Conservation (phyloP, 441 rosid species). For the Macaranga tanarius region DNA sequence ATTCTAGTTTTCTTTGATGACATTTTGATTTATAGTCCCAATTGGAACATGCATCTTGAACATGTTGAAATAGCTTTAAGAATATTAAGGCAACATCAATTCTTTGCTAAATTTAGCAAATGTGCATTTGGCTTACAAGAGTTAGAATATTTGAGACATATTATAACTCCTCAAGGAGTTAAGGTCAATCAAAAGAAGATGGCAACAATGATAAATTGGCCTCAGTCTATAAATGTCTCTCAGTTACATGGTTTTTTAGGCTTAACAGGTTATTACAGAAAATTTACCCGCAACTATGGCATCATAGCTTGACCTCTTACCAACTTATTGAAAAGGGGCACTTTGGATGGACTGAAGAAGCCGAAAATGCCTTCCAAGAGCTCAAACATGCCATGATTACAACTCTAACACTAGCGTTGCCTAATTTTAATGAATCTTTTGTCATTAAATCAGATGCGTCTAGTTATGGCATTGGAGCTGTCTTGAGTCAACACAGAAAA, state of each 20-base stretch:
- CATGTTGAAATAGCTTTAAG: neutral
- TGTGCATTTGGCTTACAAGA: neutral
- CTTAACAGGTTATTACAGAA: neutral
- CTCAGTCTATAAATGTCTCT: neutral
- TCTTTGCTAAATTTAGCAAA: neutral
- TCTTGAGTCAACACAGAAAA: too few relatives aligned
- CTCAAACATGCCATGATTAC: neutral
- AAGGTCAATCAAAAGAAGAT: neutral
- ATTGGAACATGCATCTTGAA: neutral
- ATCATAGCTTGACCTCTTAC: neutral
- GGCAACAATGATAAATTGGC: neutral
- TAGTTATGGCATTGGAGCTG: too few relatives aligned
- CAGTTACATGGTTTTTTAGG: neutral
- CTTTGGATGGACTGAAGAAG: neutral
- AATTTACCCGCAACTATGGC: neutral
- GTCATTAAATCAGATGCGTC: too few relatives aligned
- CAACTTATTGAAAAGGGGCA: neutral
- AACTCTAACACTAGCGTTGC: neutral
- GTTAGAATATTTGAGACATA: conserved; percentile 2
- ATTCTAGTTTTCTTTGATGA: too few relatives aligned
- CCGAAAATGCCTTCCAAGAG: neutral
- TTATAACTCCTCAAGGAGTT: neutral
- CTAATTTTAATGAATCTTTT: too few relatives aligned
- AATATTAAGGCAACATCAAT: neutral
- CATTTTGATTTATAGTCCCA: neutral